Evolutionary conservation across 2,329 filamentous ascomycete genomes (phyloP).

Genomic region (Xylariaceae sp.): DNA sequence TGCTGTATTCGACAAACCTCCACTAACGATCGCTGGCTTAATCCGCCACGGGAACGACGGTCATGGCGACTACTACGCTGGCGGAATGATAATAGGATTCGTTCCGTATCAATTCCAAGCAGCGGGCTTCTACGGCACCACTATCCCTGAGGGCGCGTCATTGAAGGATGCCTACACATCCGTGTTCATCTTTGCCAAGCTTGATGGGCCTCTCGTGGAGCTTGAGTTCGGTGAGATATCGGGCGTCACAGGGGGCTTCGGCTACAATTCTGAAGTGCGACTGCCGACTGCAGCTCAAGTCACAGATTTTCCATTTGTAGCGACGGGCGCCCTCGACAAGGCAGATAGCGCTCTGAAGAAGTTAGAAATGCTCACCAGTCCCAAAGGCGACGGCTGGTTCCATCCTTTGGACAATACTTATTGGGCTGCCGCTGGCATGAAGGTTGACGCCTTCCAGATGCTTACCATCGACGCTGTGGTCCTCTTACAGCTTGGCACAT

Average conservation of each 20-base stretch:
- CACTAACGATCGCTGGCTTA: conserved; percentile 34
- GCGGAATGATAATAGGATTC: conserved; percentile 34
- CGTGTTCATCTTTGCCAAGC: conserved; percentile 2
- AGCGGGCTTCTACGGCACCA: conserved; percentile 36
- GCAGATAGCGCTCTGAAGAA: conserved; percentile 3
- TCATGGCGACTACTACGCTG: conserved; percentile 31
- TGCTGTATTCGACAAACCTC: conserved; percentile 32
- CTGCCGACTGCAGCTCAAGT: background rate
- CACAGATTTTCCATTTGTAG: conserved; percentile 2
- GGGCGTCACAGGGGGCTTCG: conserved; percentile 4
- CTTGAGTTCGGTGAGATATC: conserved; percentile 7
- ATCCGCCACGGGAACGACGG: conserved; percentile 27
- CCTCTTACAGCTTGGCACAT: conserved; percentile 29
- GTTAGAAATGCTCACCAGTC: conserved; percentile 17
- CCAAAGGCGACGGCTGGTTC: conserved; percentile 30
- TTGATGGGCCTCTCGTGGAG: conserved; percentile 1
- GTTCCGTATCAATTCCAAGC: conserved; percentile 36
- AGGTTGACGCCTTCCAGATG: conserved; percentile 36
- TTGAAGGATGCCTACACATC: conserved; percentile 19
- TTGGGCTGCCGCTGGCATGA: conserved; percentile 39
- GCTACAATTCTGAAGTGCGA: conserved; percentile 1
- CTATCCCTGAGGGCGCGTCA: conserved; percentile 1
- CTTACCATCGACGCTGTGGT: conserved; percentile 34
- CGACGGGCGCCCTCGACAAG: background rate
- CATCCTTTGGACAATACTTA: conserved; percentile 24